phyloP scores from a whole-genome alignment of 2,329 filamentous ascomycete genomes.

The Sclerotinia glacialis region DNA sequence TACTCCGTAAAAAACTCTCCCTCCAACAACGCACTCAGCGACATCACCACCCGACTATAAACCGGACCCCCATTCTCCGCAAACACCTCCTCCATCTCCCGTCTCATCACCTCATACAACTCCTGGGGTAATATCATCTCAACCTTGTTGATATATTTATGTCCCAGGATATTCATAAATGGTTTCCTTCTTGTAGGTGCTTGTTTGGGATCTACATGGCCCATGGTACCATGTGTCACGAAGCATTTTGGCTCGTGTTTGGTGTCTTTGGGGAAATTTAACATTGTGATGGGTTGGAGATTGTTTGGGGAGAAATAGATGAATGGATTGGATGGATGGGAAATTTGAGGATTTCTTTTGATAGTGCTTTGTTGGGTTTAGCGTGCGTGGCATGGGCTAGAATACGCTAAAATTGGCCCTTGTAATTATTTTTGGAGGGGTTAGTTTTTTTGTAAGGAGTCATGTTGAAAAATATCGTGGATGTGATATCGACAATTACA shows the following conservation, averaged over 20 bases:
- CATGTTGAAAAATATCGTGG: slow-evolving; percentile 2
- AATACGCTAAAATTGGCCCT: slow-evolving; percentile 12
- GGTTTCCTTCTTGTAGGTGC: slow-evolving; percentile 71
- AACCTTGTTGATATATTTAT: slow-evolving; percentile 67
- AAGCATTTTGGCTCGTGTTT: slow-evolving; percentile 61
- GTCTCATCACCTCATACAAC: slow-evolving; percentile 52
- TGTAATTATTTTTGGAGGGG: slow-evolving; percentile 18
- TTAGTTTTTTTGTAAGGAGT: slow-evolving; percentile 12
- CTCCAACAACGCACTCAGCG: slow-evolving; percentile 67
- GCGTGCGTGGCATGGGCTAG: background rate
- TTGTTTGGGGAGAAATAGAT: background rate
- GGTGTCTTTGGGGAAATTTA: slow-evolving; percentile 43
- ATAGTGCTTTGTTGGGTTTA: slow-evolving; percentile 14
- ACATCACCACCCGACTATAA: slow-evolving; percentile 71
- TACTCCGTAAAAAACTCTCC: slow-evolving; percentile 79
- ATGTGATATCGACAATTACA: background rate
- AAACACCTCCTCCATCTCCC: slow-evolving; percentile 47
- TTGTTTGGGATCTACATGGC: slow-evolving; percentile 68
- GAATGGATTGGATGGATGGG: background rate
- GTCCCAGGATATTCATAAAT: slow-evolving; percentile 64
- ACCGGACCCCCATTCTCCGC: slow-evolving; percentile 42
- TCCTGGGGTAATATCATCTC: slow-evolving; percentile 72
- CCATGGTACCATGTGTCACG: slow-evolving; percentile 66
- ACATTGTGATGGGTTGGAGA: slow-evolving; percentile 35
- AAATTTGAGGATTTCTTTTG: slow-evolving; percentile 19